Base-by-base conservation (phyloP, 2,329 filamentous ascomycete species). In the Pseudogymnoascus sp. region DNA sequence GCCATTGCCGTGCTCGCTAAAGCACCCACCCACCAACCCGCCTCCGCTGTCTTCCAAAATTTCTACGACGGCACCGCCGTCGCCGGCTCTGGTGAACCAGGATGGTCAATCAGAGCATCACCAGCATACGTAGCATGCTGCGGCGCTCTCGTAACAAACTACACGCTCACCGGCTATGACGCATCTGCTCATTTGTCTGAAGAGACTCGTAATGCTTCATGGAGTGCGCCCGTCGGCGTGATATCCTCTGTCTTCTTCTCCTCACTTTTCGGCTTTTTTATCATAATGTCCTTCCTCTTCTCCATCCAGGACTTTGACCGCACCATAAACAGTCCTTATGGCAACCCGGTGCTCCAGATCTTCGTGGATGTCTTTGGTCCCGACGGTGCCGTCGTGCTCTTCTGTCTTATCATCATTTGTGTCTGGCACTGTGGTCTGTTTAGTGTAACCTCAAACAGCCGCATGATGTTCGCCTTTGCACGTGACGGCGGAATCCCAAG, bases 341-440 rank as follows among this genome's bases (percentile, higher is more conserved):
- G 70, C 1, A 82, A 85, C 69, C 83, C 83, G 0, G 80, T 85
- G 4, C 73, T 85, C 3, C 82, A 84, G 71, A 85, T 85, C 40
- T 75, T 85, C 18, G 75, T 84, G 12, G 82, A 85, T 67, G 71
- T 83, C 2, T 82, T 82, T 64, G 82, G 82, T 3, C 77, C 82
- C 63, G 73, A 80, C 56, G 82, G 82, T 3, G 83, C 82, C 0
- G 77, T 85, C 7, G 82, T 76, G 1, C 69, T 84, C 5, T 84
- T 85, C 72, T 77, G 74, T 0, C 71, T 85, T 12, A 76, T 85
- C 65, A 83, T 85, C 67, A 73, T 85, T 33, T 85, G 83, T 63
- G 80, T 85, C 3, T 85, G 83, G 83, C 83, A 85, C 69, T 84
- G 82, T 64, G 83, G 82, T 0, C 75, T 85, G 0, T 85, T 85